Evolutionary conservation across 257 asterid genomes (phyloP), one percentile per base, ranked within the genome.

Genomic region (Rehmannia glutinosa): DNA sequence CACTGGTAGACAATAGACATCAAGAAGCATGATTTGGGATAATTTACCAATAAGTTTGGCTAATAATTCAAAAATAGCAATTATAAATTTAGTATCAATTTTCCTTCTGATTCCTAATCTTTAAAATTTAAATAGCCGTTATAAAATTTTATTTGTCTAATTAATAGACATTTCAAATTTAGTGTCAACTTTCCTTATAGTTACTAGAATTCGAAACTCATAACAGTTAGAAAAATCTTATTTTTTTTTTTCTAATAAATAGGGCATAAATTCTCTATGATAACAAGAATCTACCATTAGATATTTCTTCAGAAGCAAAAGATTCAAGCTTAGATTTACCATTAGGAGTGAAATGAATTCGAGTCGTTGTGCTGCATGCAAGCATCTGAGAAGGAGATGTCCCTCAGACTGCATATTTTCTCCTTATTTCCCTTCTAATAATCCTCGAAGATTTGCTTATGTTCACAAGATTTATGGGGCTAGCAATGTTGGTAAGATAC

Each of bases 401-500:
- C 62, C 62, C 41, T 54, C 62, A 2, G 62, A 54, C 6, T 54
- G 62, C 62, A 54, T 54, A 27, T 54, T 54, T 17, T 28, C 62
- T 25, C 62, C 62, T 54, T 54, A 54, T 42, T 91, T 91, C 36
- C 97, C 97, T 20, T 64, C 95, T 32, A 72, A 66, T 9, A 80
- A 91, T 57, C 89, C 92, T 11, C 79, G 69, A 21, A 78, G 88
- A 77, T 91, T 88, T 49, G 66, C 72, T 28, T 75, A 69, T 11
- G 87, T 88, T 56, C 96, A 88, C 79, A 82, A 73, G 68, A 80
- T 91, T 63, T 91, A 72, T 55, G 96, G 96, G 13, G 96, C 97
- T 41, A 80, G 91, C 77, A 88, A 88, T 13, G 85, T 83, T 17
- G 85, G 62, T 8, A 85, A 88, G 72, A 77, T 88, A 28, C 86